These are phyloP conservation scores for Peronospora farinosa DNA, from an alignment of 352 stramenopile genomes.

Conservation along the genomic window DNA sequence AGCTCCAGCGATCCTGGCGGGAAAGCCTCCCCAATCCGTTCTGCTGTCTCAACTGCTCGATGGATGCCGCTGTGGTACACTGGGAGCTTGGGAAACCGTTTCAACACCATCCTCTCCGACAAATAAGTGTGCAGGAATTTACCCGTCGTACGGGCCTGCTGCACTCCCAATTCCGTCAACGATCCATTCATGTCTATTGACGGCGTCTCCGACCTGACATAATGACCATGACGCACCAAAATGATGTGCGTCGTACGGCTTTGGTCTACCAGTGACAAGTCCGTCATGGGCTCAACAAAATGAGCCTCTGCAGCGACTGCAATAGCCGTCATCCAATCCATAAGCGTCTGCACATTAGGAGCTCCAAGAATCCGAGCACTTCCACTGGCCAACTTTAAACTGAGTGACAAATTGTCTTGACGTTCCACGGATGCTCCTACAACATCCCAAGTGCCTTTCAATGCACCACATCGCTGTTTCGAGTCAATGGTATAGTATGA, in stretches of 20 bases:
- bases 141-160: slow-evolving; percentile 42
- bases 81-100: slow-evolving; percentile 50
- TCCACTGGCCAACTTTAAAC: slow-evolving; percentile 26
- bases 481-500: slow-evolving; percentile 62
- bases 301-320: slow-evolving; percentile 36
- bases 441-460: slow-evolving; percentile 60
- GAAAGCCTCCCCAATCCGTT: slow-evolving; percentile 41
- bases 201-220: slow-evolving; percentile 42
- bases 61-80: slow-evolving; percentile 56
- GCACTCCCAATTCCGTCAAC: slow-evolving; percentile 47
- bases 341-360: slow-evolving; percentile 46
- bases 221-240: slow-evolving; percentile 63
- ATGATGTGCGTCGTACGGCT: slow-evolving; percentile 65
- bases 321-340: slow-evolving; percentile 77
- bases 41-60: slow-evolving; percentile 46
- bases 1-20: slow-evolving; percentile 30
- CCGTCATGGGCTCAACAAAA: slow-evolving; percentile 34
- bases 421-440: slow-evolving; percentile 42
- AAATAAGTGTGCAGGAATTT: slow-evolving; percentile 51
- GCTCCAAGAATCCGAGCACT: slow-evolving; percentile 37
- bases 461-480: slow-evolving; percentile 45
- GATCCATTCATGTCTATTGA: slow-evolving; percentile 46
- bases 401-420: slow-evolving; percentile 37
- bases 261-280: slow-evolving; percentile 54
- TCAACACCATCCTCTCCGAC: slow-evolving; percentile 37